These are phyloP conservation scores for Lachnellula cervina DNA, from an alignment of 2,329 filamentous ascomycete species.

Conservation along the genomic window DNA sequence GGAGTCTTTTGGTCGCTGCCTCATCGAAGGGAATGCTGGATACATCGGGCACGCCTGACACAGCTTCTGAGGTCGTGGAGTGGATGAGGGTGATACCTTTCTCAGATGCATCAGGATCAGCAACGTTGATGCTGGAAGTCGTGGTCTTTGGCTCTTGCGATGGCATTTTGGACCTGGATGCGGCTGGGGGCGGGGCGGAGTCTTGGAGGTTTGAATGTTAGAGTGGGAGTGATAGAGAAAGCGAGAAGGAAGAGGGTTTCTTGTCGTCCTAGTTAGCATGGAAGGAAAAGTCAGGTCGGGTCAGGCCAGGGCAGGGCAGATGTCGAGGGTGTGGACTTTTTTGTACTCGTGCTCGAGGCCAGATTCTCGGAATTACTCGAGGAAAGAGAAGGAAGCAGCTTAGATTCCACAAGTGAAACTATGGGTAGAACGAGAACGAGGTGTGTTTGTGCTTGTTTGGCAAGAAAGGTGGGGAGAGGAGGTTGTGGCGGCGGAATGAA, in stretches of 20 bases:
- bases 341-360: not conserved
- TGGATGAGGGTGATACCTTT: not conserved
- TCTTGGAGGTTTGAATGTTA: not conserved
- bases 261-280: too few relatives aligned
- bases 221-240: not conserved
- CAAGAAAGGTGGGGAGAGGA: not conserved
- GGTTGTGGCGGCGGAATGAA: not conserved
- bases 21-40: constrained; percentile 10
- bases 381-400: not conserved
- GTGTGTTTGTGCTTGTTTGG: not conserved
- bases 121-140: not conserved
- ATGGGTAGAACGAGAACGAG: not conserved
- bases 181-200: too few relatives aligned
- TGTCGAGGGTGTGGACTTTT: too few relatives aligned
- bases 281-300: too few relatives aligned
- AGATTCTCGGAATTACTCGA: not conserved
- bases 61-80: not conserved
- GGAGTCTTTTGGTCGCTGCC: constrained; percentile 18
- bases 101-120: not conserved
- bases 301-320: too few relatives aligned
- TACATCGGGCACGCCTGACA: not conserved
- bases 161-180: not conserved
- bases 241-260: not conserved
- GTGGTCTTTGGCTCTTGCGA: not conserved
- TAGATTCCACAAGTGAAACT: not conserved